Evolutionary conservation across 139 green algal genomes (phyloP), one percentile per base, ranked within the genome.

Genomic region (Chlamydomonas incerta): DNA sequence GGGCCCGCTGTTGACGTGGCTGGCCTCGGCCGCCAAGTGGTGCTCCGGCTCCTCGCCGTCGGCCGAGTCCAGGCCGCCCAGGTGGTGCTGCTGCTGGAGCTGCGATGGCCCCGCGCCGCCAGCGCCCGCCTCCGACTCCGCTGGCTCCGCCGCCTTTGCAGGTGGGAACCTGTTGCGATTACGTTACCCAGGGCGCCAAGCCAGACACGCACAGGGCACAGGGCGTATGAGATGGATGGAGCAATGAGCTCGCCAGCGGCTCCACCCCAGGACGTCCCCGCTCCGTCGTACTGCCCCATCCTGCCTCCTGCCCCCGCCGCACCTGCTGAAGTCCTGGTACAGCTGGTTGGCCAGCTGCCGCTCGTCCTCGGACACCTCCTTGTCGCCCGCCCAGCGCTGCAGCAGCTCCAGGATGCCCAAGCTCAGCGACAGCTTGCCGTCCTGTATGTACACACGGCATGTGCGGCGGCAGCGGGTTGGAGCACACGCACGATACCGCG

Each of bases 241-340:
- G n/a, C n/a, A n/a, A n/a, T n/a, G n/a, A n/a, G n/a, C n/a, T n/a
- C n/a, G n/a, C n/a, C n/a, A n/a, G n/a, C n/a, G n/a, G n/a, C n/a
- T n/a, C n/a, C n/a, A n/a, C n/a, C n/a, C n/a, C n/a, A n/a, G n/a
- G n/a, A n/a, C n/a, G n/a, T n/a, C n/a, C n/a, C n/a, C n/a, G n/a
- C n/a, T n/a, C n/a, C n/a, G n/a, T n/a, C n/a, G n/a, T n/a, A n/a
- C n/a, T n/a, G n/a, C n/a, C n/a, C n/a, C n/a, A n/a, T n/a, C n/a
- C n/a, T n/a, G n/a, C n/a, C n/a, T n/a, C n/a, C n/a, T n/a, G n/a
- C n/a, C 74, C 8, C 23, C 1, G 29, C 20, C 47, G 29, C 41
- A 89, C 86, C 86, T 87, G 86, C 72, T 90, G 66, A 92, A 92
- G 60, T 90, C 89, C 23, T 73, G 26, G 14, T 90, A 71, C 80